phyloP scores from a whole-genome alignment of 176 grass and related monocot species.

The Raddia guianensis region DNA sequence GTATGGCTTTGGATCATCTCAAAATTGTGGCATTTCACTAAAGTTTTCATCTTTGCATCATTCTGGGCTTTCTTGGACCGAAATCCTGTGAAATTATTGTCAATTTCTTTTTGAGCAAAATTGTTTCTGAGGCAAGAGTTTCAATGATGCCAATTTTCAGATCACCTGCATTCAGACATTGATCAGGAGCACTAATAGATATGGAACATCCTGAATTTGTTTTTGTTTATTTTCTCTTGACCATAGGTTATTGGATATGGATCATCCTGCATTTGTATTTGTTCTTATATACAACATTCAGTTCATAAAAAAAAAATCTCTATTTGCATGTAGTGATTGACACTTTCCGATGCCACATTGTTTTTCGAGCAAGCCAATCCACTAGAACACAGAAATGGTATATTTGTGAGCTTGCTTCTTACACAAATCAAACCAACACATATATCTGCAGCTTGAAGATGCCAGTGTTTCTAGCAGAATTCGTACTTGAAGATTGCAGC shows the following conservation, averaged over 20 bases:
- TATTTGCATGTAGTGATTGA: background rate
- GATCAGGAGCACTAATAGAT: background rate
- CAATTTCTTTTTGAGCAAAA: background rate
- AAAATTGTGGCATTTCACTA: background rate
- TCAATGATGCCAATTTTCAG: background rate
- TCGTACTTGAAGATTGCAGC: conserved; percentile 11
- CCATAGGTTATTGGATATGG: too few species aligned
- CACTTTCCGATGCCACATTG: background rate
- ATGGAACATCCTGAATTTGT: background rate
- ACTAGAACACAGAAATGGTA: conserved; percentile 14
- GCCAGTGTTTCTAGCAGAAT: conserved; percentile 27
- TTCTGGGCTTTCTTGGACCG: background rate
- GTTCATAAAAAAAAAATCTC: too few species aligned
- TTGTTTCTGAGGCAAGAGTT: background rate
- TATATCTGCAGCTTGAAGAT: conserved; percentile 11
- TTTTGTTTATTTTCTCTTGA: too few species aligned
- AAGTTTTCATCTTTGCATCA: conserved; percentile 5
- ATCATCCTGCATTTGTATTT: too few species aligned
- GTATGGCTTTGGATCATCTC: background rate
- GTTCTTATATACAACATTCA: too few species aligned
- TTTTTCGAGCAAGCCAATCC: background rate
- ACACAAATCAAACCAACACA: background rate
- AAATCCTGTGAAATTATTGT: background rate
- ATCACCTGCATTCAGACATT: conserved; percentile 9
- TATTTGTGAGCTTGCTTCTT: background rate